A percentile compares a stretch with the other conserved stretches of the same genome.
These are phyloP conservation scores for Didymella arachidicola DNA, from an alignment of 2,329 filamentous ascomycete species.

Conservation along the genomic window DNA sequence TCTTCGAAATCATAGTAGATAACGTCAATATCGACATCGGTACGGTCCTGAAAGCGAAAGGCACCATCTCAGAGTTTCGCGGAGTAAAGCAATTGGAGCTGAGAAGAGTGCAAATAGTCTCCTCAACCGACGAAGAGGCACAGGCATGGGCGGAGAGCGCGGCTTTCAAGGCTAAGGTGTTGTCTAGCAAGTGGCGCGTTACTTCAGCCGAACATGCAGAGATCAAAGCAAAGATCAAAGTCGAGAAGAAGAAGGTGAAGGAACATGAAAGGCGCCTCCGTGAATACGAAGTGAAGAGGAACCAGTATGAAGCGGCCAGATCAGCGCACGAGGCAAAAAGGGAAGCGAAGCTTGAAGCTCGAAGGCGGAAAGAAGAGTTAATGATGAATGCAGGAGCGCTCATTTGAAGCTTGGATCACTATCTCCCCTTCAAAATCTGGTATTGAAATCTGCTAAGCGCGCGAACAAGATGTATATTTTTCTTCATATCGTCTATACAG, in stretches of 20 bases:
- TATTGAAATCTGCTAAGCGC: background rate
- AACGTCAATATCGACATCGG: slow-evolving; percentile 54
- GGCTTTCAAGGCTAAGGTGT: slow-evolving; percentile 58
- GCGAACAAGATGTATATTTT: background rate
- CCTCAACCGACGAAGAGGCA: slow-evolving; percentile 63
- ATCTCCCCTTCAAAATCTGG: background rate
- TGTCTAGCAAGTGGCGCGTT: slow-evolving; percentile 63
- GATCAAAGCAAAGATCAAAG: slow-evolving; percentile 52
- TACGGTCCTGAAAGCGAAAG: slow-evolving; percentile 64
- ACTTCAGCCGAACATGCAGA: slow-evolving; percentile 52
- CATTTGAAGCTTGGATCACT: slow-evolving; percentile 22
- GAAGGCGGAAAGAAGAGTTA: slow-evolving; percentile 53
- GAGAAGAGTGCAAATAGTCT: slow-evolving; percentile 60
- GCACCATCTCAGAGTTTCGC: slow-evolving; percentile 62
- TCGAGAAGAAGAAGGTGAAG: slow-evolving; percentile 51
- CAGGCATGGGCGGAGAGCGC: slow-evolving; percentile 61
- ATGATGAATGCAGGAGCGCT: slow-evolving; percentile 55
- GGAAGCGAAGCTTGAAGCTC: slow-evolving; percentile 54
- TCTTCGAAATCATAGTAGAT: slow-evolving; percentile 53
- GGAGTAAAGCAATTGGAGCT: slow-evolving; percentile 61
- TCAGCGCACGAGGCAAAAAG: slow-evolving; percentile 41
- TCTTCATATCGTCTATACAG: background rate
- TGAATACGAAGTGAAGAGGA: slow-evolving; percentile 47
- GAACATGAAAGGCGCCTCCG: slow-evolving; percentile 44
- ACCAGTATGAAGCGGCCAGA: slow-evolving; percentile 41